Evolutionary conservation across 169 alveolate genomes (phyloP).

Genomic region (Cytauxzoon felis): DNA sequence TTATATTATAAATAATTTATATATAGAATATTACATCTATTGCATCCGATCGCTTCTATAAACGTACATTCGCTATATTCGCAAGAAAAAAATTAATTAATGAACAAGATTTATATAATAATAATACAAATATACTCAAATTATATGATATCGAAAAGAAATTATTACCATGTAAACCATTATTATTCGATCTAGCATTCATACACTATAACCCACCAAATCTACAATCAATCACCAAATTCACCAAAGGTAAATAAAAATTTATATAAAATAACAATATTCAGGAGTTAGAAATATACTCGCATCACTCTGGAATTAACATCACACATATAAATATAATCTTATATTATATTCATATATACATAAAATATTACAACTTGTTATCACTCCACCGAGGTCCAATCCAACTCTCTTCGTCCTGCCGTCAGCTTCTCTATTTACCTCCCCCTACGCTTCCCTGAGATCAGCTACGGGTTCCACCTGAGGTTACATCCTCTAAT

Average conservation of each 20-base stretch:
- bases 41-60: slow-evolving; percentile 25
- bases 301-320: slow-evolving; percentile 41
- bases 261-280: background rate
- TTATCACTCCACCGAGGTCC: too few relatives aligned
- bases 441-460: too few relatives aligned
- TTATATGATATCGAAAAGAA: slow-evolving; percentile 38
- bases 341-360: background rate
- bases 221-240: slow-evolving; percentile 1
- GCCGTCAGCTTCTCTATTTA: too few relatives aligned
- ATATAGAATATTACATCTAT: slow-evolving; percentile 2
- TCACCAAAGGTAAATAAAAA: slow-evolving; percentile 28
- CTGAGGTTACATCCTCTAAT: too few relatives aligned
- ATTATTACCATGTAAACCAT: slow-evolving; percentile 40
- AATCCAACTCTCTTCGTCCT: too few relatives aligned
- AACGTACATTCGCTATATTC: slow-evolving; percentile 41
- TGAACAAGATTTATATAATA: background rate
- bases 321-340: background rate
- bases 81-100: slow-evolving; percentile 15
- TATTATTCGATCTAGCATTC: slow-evolving; percentile 59
- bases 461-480: too few relatives aligned
- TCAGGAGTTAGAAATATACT: slow-evolving; percentile 49
- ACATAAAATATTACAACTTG: background rate
- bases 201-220: slow-evolving; percentile 58
- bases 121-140: too few relatives aligned
- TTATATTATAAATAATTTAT: background rate